Base-by-base conservation (phyloP, 2,329 filamentous ascomycete species). In the Aspergillus pseudoterreus region DNA sequence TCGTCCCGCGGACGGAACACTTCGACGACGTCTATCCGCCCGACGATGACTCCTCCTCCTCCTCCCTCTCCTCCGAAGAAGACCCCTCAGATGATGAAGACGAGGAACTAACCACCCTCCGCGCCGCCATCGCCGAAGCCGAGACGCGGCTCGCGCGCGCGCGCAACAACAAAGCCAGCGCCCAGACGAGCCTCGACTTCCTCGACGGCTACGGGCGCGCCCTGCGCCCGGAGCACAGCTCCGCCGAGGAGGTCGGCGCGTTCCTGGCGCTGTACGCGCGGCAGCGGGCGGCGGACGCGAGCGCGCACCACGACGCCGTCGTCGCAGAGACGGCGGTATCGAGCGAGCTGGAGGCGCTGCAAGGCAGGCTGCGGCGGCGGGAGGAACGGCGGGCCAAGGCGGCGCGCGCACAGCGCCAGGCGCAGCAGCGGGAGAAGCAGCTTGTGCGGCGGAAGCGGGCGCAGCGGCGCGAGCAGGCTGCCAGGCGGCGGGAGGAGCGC, bases 1-100 rank as follows among this genome's bases (percentile, higher is more conserved):
- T 80, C 6, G 70, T 85, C 9, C 76, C 77, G 2, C 83, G 84
- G 55, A 72, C 69, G 14, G 78, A 83, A 24, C 70, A 73, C 22
- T 83, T 82, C 49, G 66, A 80, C 43, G 80, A 84, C 24, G 62
- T 80, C 14, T 82, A 82, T 55, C 77, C 79, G 6, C 27, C 35
- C 12, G 35, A 38, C 15, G 35, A 38, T 4, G 10, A 14, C 35
- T 6, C 12, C 6, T 9, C 6, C 15, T 6, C 6, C 0, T 5
- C 2, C 22, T 5, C 14, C 35, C 6, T 14, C 4, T 17, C 15
- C 8, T 1, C 2, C 0, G 41, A 53, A 0, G 52, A 54, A 1
- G 42, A 51, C 5, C 21, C 49, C 19, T 22, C 32, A 12, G 55
- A 53, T 10, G 52, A 52, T 2, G 52, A 57, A 3, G 46, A 35